These are phyloP conservation scores for Aureobasidium zeae DNA, from an alignment of 2,329 filamentous ascomycete genomes.

Conservation along the genomic window DNA sequence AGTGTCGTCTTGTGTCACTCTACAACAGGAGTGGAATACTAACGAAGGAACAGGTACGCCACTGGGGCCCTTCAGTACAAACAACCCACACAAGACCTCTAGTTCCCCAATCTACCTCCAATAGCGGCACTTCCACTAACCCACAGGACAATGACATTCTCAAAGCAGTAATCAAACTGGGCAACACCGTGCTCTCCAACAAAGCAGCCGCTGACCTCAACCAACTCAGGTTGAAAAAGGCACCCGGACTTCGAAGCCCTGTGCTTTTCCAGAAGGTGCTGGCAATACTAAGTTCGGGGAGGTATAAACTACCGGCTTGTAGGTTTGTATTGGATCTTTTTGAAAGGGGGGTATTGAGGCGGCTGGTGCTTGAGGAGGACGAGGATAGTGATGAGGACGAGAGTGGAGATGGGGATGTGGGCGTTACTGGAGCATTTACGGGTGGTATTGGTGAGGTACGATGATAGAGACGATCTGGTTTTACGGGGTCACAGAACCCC, in stretches of 20 bases:
- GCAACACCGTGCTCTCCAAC: conserved; percentile 88
- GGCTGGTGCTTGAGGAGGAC: conserved; percentile 73
- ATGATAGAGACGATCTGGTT: too few relatives aligned
- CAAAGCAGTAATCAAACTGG: conserved; percentile 75
- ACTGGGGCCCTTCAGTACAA: conserved; percentile 24
- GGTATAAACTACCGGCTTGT: conserved; percentile 77
- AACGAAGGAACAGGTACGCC: conserved; percentile 27
- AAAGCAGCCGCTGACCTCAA: conserved; percentile 73
- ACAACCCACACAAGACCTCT: background rate
- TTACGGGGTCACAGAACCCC: too few relatives aligned
- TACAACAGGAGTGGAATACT: background rate
- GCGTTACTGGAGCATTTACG: background rate
- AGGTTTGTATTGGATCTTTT: conserved; percentile 91
- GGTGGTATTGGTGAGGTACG: background rate
- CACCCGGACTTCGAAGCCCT: conserved; percentile 64
- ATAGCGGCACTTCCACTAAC: conserved; percentile 18
- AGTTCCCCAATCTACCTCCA: background rate
- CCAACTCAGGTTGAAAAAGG: conserved; percentile 62
- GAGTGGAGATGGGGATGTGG: background rate
- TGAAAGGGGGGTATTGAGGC: conserved; percentile 76
- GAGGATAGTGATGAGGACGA: conserved; percentile 19
- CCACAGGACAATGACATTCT: conserved; percentile 63
- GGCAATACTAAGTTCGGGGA: conserved; percentile 75
- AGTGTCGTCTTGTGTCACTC: background rate
- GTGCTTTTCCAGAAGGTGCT: conserved; percentile 78